A percentile compares a stretch with the other conserved stretches of the same genome.
Conservation (phyloP, 805 yeast species). For the Komagataella mondaviorum region DNA sequence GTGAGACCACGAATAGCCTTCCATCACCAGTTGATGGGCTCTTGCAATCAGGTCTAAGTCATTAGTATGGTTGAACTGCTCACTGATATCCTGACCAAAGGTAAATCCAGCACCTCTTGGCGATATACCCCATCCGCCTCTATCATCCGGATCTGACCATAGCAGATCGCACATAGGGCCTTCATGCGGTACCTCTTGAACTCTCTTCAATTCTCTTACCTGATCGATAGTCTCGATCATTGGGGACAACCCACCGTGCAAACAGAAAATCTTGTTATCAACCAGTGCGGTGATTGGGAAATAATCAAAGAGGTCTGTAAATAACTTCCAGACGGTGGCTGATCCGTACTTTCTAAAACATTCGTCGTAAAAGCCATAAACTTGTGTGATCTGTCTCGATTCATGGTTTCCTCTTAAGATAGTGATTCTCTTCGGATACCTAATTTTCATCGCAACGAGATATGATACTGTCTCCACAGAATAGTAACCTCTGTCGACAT, state of each 20-base stretch:
- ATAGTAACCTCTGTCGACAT: conserved; percentile 83
- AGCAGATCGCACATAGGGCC: conserved; percentile 95
- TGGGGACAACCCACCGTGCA: conserved; percentile 93
- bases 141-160: conserved; percentile 96
- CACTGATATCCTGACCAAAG: conserved; percentile 91
- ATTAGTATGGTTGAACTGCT: conserved; percentile 86
- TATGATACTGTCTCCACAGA: conserved; percentile 87
- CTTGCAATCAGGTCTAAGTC: conserved; percentile 77
- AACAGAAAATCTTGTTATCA: conserved; percentile 80
- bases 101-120: conserved; percentile 99
- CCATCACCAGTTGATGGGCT: conserved; percentile 97
- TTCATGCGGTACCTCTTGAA: conserved; percentile 95
- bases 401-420: conserved; percentile 92
- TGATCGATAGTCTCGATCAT: conserved; percentile 90
- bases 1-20: conserved; percentile 91
- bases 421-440: conserved; percentile 86
- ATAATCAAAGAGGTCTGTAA: conserved; percentile 84
- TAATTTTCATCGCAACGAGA: conserved; percentile 80
- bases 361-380: conserved; percentile 91
- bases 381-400: conserved; percentile 92
- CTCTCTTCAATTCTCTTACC: conserved; percentile 79
- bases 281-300: conserved; percentile 90
- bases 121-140: conserved; percentile 97
- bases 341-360: conserved; percentile 87
- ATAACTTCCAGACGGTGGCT: conserved; percentile 87